These are phyloP conservation scores for Neofusicoccum kwambonambiense DNA, from an alignment of 2,329 filamentous ascomycete genomes.

Conservation along the genomic window DNA sequence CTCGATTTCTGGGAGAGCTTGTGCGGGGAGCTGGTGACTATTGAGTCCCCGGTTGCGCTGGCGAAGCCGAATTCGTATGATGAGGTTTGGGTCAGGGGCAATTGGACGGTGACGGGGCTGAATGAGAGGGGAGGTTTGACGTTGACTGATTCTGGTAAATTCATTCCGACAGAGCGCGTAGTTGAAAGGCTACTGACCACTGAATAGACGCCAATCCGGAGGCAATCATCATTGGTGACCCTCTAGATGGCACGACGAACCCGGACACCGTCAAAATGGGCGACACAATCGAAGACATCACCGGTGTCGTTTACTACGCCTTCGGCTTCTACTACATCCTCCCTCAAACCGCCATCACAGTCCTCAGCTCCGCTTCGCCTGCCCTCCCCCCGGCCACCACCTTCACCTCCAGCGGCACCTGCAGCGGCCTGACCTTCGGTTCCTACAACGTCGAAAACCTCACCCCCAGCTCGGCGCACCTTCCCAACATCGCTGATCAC, in stretches of 20 bases:
- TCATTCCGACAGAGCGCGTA: too few relatives aligned
- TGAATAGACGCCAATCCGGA: slow-evolving; percentile 65
- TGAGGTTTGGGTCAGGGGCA: slow-evolving; percentile 67
- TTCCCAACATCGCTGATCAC: slow-evolving; percentile 61
- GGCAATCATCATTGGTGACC: slow-evolving; percentile 62
- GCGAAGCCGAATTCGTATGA: slow-evolving; percentile 63
- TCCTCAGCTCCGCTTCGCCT: slow-evolving; percentile 47
- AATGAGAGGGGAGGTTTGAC: slow-evolving; percentile 66
- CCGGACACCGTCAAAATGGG: slow-evolving; percentile 61
- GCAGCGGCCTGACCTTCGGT: slow-evolving; percentile 62
- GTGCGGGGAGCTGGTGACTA: slow-evolving; percentile 64
- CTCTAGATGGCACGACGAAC: slow-evolving; percentile 65
- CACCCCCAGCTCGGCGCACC: slow-evolving; percentile 53
- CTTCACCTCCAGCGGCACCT: slow-evolving; percentile 56
- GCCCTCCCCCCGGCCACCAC: slow-evolving; percentile 51
- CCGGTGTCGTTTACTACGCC: slow-evolving; percentile 63
- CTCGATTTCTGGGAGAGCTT: slow-evolving; percentile 74
- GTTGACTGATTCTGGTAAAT: slow-evolving; percentile 54
- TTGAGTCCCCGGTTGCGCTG: slow-evolving; percentile 57
- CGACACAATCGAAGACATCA: slow-evolving; percentile 64
- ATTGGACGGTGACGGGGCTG: slow-evolving; percentile 62
- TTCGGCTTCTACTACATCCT: slow-evolving; percentile 70
- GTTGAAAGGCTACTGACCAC: background rate
- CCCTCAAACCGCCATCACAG: slow-evolving; percentile 58
- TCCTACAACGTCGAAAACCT: slow-evolving; percentile 73